Evolutionary conservation across 345 rosid species (phyloP), one percentile per base, ranked within the genome.

Genomic region (Passiflora organensis): DNA sequence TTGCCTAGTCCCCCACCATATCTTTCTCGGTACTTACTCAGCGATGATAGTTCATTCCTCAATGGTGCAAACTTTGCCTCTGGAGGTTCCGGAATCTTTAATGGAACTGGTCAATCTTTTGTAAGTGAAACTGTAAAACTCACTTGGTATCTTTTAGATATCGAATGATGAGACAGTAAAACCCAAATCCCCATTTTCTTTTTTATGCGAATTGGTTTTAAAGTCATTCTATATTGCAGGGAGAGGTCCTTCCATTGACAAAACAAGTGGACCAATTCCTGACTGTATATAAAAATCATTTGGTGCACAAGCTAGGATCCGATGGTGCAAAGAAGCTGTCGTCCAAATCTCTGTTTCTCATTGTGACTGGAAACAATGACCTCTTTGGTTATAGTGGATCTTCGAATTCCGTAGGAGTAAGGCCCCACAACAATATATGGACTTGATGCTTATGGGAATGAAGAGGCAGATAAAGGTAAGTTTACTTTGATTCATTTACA

Each of bases 321-420:
- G 10, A 67, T 3, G 69, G 14, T 28, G 76, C 79, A 28, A 71
- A 76, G 45, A 16, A 44, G 10, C 80, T 61, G 59, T 8, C 78
- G 2, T 65, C 89, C 0, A 83, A 76, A 51, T 85, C 97, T 11
- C 62, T 90, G 36, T 81, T 75, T 59, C 32, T 19, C 19, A 24
- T 80, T 24, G 76, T 76, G 11, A 77, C 77, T 1, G 94, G 97
- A 0, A 83, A 87, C 70, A 87, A 90, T 13, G 91, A 85, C 63
- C 46, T 90, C 51, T 72, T 81, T 5, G 76, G 63, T 37, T 87
- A 83, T 51, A 75, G 51, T 23, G 73, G 72, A 17, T 72, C 78
- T 0, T 60, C 77, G 1, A 21, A 72, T 38, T 72, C 16, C 77
- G 48, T 32, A 53, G 70, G 42, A 50, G 56, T 32, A 54, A 15